These are phyloP conservation scores for Rhodotorula paludigena DNA, from an alignment of 768 basidiomycete genomes.

Conservation along the genomic window DNA sequence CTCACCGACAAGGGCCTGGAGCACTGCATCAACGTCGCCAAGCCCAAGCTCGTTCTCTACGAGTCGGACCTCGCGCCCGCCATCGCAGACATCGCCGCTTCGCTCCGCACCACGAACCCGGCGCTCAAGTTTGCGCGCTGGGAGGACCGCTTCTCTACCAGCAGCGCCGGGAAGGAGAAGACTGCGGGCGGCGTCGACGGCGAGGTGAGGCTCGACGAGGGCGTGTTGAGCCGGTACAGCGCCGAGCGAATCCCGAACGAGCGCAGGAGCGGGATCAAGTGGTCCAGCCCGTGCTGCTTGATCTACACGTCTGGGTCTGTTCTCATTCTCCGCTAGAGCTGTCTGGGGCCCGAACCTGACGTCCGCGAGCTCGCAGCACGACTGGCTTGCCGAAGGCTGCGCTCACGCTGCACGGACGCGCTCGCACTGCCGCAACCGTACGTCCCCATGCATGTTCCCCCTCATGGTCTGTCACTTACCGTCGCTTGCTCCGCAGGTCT, in stretches of 20 bases:
- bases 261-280: conserved; percentile 23
- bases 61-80: conserved; percentile 21
- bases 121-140: conserved; percentile 8
- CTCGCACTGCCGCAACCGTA: background rate
- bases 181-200: background rate
- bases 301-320: conserved; percentile 35
- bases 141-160: conserved; percentile 20
- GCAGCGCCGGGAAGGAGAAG: background rate
- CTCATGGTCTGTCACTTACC: background rate
- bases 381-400: conserved; percentile 22
- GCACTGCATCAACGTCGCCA: conserved; percentile 33
- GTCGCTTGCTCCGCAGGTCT: background rate
- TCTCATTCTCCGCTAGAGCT: too few species aligned
- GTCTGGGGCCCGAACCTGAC: background rate
- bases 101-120: background rate
- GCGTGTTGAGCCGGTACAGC: background rate
- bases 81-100: conserved; percentile 10
- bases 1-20: conserved; percentile 20
- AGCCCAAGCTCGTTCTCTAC: conserved; percentile 28
- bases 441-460: background rate
- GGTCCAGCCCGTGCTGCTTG: conserved; percentile 21
- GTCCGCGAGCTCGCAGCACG: background rate
- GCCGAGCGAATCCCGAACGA: conserved; percentile 13
- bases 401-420: conserved; percentile 6
- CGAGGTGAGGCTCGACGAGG: conserved; percentile 8